Base-by-base conservation (phyloP, 1,284 basidiomycete genomes). In the Dichomitus squalens region DNA sequence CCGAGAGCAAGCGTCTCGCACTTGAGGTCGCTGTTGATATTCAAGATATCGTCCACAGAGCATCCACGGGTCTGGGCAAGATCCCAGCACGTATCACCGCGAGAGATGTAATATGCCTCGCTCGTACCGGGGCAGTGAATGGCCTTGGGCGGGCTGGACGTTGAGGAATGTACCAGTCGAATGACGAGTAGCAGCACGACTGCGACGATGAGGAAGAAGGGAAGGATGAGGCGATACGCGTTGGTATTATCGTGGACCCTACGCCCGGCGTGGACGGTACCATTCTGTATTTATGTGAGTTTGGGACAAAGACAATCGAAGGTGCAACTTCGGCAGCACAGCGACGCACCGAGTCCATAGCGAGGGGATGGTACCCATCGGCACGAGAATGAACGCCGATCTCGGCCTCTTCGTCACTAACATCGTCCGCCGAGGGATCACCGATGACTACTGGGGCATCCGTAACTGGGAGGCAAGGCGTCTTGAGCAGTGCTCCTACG, bases 21-120 rank as follows among this genome's bases (percentile, higher is more conserved):
- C 18, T 81, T 70, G 49, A 89, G 66, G 48, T 75, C 76, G 7
- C 76, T 75, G 64, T 91, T 91, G 21, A 80, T 71, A 43, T 76
- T 74, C 49, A 73, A 76, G 31, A 91, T 73, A 53, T 77, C 76
- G 21, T 87, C 85, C 55, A 89, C 59, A 9, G 77, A 75, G 61
- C 79, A 82, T 9, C 81, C 81, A 58, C 82, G 73, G 11, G 73
- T 68, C 53, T 77, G 75, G 18, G 83, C 76, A 34, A 91, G 79
- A 11, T 81, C 81, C 88, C 88, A 91, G 69, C 88, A 91, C 3
- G 81, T 82, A 64, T 91, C 87, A 11, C 87, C 88, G 2, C 79
- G 76, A 61, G 82, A 75, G 12, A 89, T 73, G 58, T 74, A 70
- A 59, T 87, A 83, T 0, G 78, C 68, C 8, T 73, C 73, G 2